Base-by-base conservation (phyloP, 176 grass and related monocot species). In the Carex pumila region DNA sequence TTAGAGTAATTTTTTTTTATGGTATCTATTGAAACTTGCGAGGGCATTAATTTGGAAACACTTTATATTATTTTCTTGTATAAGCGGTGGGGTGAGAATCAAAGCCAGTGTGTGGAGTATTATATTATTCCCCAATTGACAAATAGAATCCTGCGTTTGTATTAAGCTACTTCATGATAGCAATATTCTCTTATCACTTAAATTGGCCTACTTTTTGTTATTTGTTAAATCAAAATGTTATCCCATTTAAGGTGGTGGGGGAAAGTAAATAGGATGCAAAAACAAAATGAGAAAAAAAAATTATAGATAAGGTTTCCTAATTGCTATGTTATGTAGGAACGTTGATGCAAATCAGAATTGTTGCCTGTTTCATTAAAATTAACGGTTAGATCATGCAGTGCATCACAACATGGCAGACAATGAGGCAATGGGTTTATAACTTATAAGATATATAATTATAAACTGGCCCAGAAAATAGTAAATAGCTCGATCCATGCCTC, bases 111-210 rank as follows among this genome's bases (percentile, higher is more conserved):
- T 29, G 43, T 14, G 3, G 71, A 21, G 45, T 55, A 25, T 21
- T 21, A 62, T 55, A 25, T 21, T 21, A 62, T 22, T 62, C 12
- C 37, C 3, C 62, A 61, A 21, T 63, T 81, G 45, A 64, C 9
- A 31, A 82, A 64, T 52, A 17, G 60, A 45, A 82, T 81, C 15
- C 3, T 59, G 80, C 80, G 80, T 82, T 45, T 82, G 22, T 82
- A 66, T 82, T 50, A 82, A 82, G 80, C 80, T 82, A 65, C n/a
- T 54, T 67, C 7, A 47, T 14, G 80, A 82, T 67, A 22, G 29
- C 1, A 50, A 11, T 61, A 82, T 67, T 62, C 80, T 82, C 17
- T 81, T 12, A 15, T 82, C 39, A 49, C 78, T 82, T 82, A 22
- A 82, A 52, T 64, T 50, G 18, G 2, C 12, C 55, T 54, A 11